Percentiles rank a stretch among this genome's conserved stretches.
phyloP scores from a whole-genome alignment of 2,329 filamentous ascomycete species.

The Periconia sp. region DNA sequence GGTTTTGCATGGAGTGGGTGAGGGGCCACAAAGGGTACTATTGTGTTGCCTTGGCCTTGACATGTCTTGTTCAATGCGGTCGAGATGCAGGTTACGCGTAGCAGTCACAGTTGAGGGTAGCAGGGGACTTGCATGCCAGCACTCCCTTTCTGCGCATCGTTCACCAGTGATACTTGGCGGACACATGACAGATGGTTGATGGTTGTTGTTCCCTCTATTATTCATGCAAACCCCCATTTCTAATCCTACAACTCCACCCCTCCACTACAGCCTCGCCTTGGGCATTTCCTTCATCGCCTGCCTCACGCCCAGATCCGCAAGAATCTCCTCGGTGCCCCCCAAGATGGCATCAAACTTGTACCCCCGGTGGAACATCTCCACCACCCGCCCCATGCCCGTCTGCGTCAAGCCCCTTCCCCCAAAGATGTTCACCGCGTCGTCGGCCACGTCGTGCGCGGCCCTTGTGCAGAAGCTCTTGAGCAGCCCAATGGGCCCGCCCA shows the following conservation, averaged over 20 bases:
- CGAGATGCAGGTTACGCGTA: no score
- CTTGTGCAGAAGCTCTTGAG: slow-evolving; percentile 81
- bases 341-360: slow-evolving; percentile 74
- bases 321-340: slow-evolving; percentile 82
- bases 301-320: slow-evolving; percentile 80
- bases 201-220: no score
- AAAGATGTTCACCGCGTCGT: slow-evolving; percentile 85
- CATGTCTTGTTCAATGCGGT: no score
- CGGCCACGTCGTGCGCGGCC: slow-evolving; percentile 80
- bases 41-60: no score
- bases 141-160: no score
- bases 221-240: no score
- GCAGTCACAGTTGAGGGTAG: no score
- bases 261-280: slow-evolving; percentile 74
- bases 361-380: slow-evolving; percentile 84
- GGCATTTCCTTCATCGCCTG: slow-evolving; percentile 87
- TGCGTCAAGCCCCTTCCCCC: slow-evolving; percentile 82
- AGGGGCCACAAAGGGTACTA: no score
- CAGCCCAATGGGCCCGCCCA: slow-evolving; percentile 81
- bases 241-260: background rate
- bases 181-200: no score
- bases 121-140: no score
- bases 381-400: slow-evolving; percentile 79
- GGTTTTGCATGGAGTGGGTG: no score
- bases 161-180: no score